Evolutionary conservation across 2,329 filamentous ascomycete species (phyloP), one percentile per base, ranked within the genome.

Genomic region (Colletotrichum musicola): DNA sequence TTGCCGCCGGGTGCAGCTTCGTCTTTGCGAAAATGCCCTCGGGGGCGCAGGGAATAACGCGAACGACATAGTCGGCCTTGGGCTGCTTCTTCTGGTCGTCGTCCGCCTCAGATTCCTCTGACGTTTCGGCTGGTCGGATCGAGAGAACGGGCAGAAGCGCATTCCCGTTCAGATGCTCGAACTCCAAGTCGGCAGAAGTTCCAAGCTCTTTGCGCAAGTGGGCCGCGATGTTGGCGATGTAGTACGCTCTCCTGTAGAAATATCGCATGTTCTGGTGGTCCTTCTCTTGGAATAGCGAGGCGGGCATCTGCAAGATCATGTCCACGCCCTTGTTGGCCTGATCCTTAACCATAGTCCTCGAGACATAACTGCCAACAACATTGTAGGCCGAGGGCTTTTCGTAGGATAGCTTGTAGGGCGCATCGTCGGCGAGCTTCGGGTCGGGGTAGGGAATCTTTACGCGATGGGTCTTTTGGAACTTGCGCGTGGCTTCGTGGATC

Each of bases 241-340:
- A 98, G 80, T 95, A 98, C 13, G 96, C 93, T 71, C 95, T 86
- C 75, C 97, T 97, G 82, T 98, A 95, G 77, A 98, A 97, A 81
- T 97, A 98, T 70, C 96, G 89, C 83, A 96, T 87, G 78, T 97
- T 94, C 57, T 95, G 86, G 77, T 95, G 98, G 80, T 99, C 96
- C 81, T 98, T 98, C 51, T 97, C 93, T 76, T 97, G 94, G 75
- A 98, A 95, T 13, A 97, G 81, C 1, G 87, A 82, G 65, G 83
- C 79, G 5, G 96, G 95, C 89, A 99, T 97, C 55, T 92, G 92
- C 16, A 97, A 89, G 6, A 95, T 90, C 86, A 98, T 88, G 79
- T 98, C 95, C 68, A 98, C 85, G 16, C 87, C 84, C 27, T 90
- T 81, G 27, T 78, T 79, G 56, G 81, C 80, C 72, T 91, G 88